phyloP scores from a whole-genome alignment of 805 yeast species.

The Lipomyces kockii region DNA sequence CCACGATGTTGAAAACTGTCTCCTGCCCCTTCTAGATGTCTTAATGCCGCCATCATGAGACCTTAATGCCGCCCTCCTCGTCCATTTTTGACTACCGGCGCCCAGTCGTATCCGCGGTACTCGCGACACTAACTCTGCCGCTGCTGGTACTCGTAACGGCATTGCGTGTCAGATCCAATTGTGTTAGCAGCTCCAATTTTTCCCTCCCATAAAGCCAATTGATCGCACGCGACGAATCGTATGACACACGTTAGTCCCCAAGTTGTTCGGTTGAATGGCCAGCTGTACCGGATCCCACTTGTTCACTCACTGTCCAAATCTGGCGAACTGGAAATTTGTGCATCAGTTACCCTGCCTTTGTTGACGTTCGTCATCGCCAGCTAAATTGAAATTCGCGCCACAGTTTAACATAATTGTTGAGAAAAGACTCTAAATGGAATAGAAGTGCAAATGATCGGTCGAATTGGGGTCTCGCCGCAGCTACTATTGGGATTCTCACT shows the following conservation, averaged over 20 bases:
- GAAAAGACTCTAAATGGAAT: neutral
- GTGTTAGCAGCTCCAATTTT: neutral
- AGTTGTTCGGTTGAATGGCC: neutral
- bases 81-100: neutral
- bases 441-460: neutral
- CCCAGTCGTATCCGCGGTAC: neutral
- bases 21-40: neutral
- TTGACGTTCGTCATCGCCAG: too few relatives aligned
- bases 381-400: neutral
- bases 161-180: neutral
- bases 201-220: neutral
- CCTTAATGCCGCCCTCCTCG: neutral
- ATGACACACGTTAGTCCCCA: neutral
- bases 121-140: neutral
- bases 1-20: neutral
- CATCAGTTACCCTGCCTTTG: too few relatives aligned
- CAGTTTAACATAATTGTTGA: too few relatives aligned
- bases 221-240: neutral
- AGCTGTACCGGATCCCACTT: too few relatives aligned
- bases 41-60: neutral
- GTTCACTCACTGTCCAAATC: too few relatives aligned
- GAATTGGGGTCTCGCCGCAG: neutral
- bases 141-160: conserved; percentile 1
- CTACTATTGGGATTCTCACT: conserved; percentile 16
- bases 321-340: too few relatives aligned